Evolutionary conservation across 345 rosid species (phyloP).

Genomic region (Moringa oleifera): DNA sequence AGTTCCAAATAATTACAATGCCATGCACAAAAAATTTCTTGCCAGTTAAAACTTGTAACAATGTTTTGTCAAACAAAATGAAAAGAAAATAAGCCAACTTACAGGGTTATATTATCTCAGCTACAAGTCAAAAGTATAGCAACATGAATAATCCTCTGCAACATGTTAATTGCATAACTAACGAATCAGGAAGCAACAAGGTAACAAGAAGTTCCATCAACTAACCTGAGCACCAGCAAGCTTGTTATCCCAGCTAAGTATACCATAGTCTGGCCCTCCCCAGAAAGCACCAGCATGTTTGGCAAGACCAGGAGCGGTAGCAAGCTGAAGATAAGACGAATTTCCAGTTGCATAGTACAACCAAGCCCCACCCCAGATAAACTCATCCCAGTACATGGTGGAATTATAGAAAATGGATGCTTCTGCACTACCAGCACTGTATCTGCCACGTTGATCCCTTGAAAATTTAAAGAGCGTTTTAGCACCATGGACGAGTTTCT

Average conservation of each 20-base stretch:
- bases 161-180: not conserved
- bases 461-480: constrained; percentile 60
- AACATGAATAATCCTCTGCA: not conserved
- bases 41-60: too few relatives aligned
- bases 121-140: not conserved
- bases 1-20: not conserved
- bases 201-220: constrained; percentile 9
- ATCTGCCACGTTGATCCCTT: constrained; percentile 70
- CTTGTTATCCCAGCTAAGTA: constrained; percentile 98
- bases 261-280: constrained; percentile 87
- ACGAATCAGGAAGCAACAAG: not conserved
- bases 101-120: too few relatives aligned
- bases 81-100: too few relatives aligned
- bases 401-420: constrained; percentile 74
- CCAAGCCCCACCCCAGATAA: constrained; percentile 95
- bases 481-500: constrained; percentile 94
- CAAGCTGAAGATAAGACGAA: constrained; percentile 59
- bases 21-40: not conserved
- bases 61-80: not conserved
- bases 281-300: constrained; percentile 92
- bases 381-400: constrained; percentile 90
- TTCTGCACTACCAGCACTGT: constrained; percentile 66
- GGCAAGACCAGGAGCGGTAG: constrained; percentile 66
- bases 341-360: constrained; percentile 93
- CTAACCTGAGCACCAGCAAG: constrained; percentile 92